Percentiles rank a stretch among this genome's conserved stretches.
Evolutionary conservation across 129 eudicot species (phyloP).

Genomic region (Helichrysum umbraculigerum): DNA sequence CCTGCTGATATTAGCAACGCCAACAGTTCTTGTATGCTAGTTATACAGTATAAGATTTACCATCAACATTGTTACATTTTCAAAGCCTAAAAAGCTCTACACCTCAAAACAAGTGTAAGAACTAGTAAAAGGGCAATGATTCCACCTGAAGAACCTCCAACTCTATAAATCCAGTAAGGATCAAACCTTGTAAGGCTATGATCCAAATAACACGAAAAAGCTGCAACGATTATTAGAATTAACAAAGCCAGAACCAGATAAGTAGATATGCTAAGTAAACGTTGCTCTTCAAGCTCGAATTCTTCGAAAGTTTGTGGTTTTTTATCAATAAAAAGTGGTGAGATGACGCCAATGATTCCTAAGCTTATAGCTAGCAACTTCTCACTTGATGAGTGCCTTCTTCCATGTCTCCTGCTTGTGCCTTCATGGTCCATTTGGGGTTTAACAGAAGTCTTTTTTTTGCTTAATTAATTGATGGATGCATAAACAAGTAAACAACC

Average conservation of each 20-base stretch:
- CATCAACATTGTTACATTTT: conserved; percentile 17
- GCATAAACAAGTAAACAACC: neutral
- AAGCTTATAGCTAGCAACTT: conserved; percentile 56
- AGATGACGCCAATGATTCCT: conserved; percentile 59
- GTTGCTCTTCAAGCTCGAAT: conserved; percentile 55
- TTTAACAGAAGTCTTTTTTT: conserved; percentile 10
- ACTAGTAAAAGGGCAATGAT: conserved; percentile 52
- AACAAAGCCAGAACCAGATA: conserved; percentile 53
- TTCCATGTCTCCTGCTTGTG: conserved; percentile 29
- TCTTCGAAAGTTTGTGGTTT: conserved; percentile 32
- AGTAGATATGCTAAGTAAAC: conserved; percentile 35
- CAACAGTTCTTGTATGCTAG: neutral
- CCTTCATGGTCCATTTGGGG: conserved; percentile 47
- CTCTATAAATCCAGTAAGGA: conserved; percentile 87
- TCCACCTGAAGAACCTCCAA: conserved; percentile 87
- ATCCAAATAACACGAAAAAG: conserved; percentile 55
- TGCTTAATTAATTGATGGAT: neutral
- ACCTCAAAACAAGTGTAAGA: conserved; percentile 67
- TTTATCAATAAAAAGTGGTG: conserved; percentile 72
- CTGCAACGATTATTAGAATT: conserved; percentile 52
- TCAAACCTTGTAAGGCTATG: conserved; percentile 66
- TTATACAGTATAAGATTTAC: neutral
- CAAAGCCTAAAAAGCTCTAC: conserved; percentile 43
- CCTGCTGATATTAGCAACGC: neutral
- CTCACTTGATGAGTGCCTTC: conserved; percentile 50